These are phyloP conservation scores for Cystobasidium onofrii DNA, from an alignment of 768 basidiomycete species.

Conservation along the genomic window DNA sequence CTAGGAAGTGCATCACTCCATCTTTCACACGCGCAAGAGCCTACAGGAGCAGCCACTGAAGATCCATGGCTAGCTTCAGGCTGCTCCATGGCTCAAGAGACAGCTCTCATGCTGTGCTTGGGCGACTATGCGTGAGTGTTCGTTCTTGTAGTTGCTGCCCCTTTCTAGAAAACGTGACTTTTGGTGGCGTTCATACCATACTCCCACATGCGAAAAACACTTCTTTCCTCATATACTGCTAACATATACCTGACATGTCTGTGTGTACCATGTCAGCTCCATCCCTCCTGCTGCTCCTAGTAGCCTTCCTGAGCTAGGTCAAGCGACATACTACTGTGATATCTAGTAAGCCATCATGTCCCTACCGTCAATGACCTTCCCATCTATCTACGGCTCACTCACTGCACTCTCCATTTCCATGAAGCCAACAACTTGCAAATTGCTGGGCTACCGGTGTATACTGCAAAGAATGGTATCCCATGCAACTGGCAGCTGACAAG, in stretches of 20 bases:
- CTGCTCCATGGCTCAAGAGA: constrained; percentile 30
- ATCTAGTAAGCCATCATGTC: constrained; percentile 24
- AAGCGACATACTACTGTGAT: constrained; percentile 24
- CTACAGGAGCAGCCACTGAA: background rate
- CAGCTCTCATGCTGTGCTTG: constrained; percentile 28
- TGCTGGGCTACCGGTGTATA: constrained; percentile 35
- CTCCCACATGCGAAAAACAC: too few species aligned
- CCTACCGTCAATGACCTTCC: background rate
- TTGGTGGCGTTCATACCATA: background rate
- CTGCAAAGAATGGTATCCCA: constrained; percentile 36
- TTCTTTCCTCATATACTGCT: too few species aligned
- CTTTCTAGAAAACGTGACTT: background rate
- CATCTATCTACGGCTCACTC: too few species aligned
- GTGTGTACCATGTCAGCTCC: background rate
- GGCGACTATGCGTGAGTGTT: constrained; percentile 30
- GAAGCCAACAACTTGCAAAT: constrained; percentile 32
- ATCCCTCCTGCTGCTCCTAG: constrained; percentile 20
- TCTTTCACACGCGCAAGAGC: background rate
- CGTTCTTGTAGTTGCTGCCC: too few species aligned
- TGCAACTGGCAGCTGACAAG: constrained; percentile 35
- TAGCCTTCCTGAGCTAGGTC: background rate
- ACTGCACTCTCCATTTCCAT: background rate
- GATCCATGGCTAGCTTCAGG: constrained; percentile 25
- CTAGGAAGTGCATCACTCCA: background rate
- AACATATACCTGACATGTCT: too few species aligned